Conservation (phyloP, 495 filamentous ascomycete species). For the Hypoxylon fragiforme region DNA sequence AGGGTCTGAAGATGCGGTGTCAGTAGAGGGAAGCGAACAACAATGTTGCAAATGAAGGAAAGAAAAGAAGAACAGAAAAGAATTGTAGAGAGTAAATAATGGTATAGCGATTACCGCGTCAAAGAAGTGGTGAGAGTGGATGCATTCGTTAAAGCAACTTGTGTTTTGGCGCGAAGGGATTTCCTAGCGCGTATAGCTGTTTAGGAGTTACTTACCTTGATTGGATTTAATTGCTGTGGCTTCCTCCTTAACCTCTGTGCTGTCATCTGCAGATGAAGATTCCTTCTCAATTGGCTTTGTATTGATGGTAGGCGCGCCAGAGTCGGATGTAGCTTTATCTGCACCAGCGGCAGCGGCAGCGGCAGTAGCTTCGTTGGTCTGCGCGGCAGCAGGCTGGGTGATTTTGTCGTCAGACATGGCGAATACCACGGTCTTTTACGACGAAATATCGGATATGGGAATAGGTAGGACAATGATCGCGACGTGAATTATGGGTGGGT, state of each 20-base stretch:
- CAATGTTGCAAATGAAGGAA: no score
- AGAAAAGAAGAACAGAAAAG: neutral
- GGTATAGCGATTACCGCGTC: neutral
- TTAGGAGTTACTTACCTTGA: slow-evolving; percentile 26
- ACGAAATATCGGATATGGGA: slow-evolving; percentile 3
- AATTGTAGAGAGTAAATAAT: slow-evolving; percentile 7
- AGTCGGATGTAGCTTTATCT: slow-evolving; percentile 14
- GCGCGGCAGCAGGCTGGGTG: slow-evolving; percentile 34
- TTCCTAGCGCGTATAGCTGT: slow-evolving; percentile 8
- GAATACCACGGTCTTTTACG: neutral
- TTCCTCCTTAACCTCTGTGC: slow-evolving; percentile 20
- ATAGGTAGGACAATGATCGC: slow-evolving; percentile 10
- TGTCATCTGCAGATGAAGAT: slow-evolving; percentile 13
- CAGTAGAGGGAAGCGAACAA: slow-evolving; percentile 5
- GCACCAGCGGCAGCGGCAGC: slow-evolving; percentile 13
- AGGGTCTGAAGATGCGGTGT: slow-evolving; percentile 8
- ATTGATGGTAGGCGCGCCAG: slow-evolving; percentile 33
- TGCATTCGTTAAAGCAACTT: slow-evolving; percentile 14
- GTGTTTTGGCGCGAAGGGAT: slow-evolving; percentile 11
- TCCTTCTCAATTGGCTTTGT: slow-evolving; percentile 31
- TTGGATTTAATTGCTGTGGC: slow-evolving; percentile 29
- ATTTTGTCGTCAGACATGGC: slow-evolving; percentile 39
- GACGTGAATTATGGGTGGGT: slow-evolving; percentile 8
- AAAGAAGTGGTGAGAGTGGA: slow-evolving; percentile 1
- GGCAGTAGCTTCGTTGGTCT: slow-evolving; percentile 19